Evolutionary conservation across 441 rosid species (phyloP).

Genomic region (Brassica hybrid): DNA sequence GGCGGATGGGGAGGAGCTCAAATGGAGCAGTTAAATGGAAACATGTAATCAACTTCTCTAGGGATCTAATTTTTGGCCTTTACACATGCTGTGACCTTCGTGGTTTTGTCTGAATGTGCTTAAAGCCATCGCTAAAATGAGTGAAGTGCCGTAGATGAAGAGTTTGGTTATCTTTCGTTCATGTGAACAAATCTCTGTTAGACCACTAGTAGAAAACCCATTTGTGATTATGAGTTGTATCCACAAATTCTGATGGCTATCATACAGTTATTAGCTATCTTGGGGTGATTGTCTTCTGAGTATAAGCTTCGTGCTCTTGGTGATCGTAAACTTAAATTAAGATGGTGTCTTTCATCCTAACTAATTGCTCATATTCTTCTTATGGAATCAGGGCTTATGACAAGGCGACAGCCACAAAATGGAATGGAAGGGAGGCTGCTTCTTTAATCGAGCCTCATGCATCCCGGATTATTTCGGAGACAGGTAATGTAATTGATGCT

Average conservation of each 20-base stretch:
- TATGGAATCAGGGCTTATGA: slow-evolving; percentile 88
- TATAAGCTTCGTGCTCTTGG: slow-evolving; percentile 22
- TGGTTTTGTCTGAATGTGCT: slow-evolving; percentile 30
- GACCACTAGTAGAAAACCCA: slow-evolving; percentile 13
- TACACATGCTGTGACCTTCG: slow-evolving; percentile 12
- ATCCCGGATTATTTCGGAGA: slow-evolving; percentile 58
- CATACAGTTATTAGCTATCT: not conserved
- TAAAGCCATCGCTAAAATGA: not conserved
- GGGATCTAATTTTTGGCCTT: slow-evolving; percentile 15
- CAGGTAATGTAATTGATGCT: slow-evolving; percentile 55
- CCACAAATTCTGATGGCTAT: slow-evolving; percentile 21
- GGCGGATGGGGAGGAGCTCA: slow-evolving; percentile 86
- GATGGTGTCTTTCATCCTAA: slow-evolving; percentile 50
- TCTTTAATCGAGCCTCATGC: slow-evolving; percentile 72
- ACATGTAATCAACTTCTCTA: slow-evolving; percentile 48
- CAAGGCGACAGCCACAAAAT: slow-evolving; percentile 70
- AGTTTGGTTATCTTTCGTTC: slow-evolving; percentile 36
- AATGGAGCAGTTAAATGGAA: slow-evolving; percentile 56
- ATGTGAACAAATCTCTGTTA: slow-evolving; percentile 12
- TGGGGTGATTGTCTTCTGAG: slow-evolving; percentile 5
- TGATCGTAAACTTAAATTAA: slow-evolving; percentile 55
- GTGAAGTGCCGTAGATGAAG: slow-evolving; percentile 46
- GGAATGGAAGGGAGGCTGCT: slow-evolving; percentile 65
- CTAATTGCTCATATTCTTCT: too few relatives aligned
- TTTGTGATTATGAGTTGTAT: not conserved